Evolutionary conservation across 805 yeast species (phyloP), one percentile per base, ranked within the genome.

Genomic region (Metschnikowia colocasiae): DNA sequence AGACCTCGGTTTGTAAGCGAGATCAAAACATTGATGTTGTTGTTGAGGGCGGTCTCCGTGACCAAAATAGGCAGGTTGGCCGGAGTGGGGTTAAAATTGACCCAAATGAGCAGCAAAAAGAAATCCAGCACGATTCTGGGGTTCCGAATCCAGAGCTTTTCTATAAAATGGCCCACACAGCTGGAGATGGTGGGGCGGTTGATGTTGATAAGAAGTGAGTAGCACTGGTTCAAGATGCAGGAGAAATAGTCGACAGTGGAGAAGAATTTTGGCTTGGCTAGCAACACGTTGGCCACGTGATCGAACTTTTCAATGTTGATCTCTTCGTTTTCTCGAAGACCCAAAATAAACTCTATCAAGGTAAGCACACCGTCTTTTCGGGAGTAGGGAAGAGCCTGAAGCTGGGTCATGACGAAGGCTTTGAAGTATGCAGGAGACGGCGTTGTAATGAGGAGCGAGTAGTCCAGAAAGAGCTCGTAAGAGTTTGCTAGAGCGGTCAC

Each of bases 311-410:
- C 81, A n/a, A 82, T 64, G 52, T 82, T 82, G 12, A 89, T 64
- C 10, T 80, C 82, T 47, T 85, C 92, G 45, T 75, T 73, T 35
- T 88, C 95, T 47, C 96, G 71, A 22, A 87, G 69, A 0, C 96
- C 96, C 12, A 86, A 69, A 0, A 87, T 73, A 52, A 87, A 81
- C 62, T 92, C 97, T 25, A 90, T 73, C 42, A 92, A 64, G 1
- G 90, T 75, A 25, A 78, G 65, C 1, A 94, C 80, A 0, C 98
- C 97, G 57, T 85, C 83, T 1, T 64, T 49, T 19, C 56, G 62
- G 2, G 75, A 63, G 20, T 95, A 74, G 1, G 86, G 85, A 23
- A 88, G 63, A 3, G 61, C 50, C 0, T 84, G 76, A 3, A 92
- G 68, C 40, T 75, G 69, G 0, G 64, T 50, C 40, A 83, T 62